Percentiles rank a stretch among this genome's conserved stretches.
Conservation (phyloP, 345 rosid genomes). For the Rhodamnia rubescens region DNA sequence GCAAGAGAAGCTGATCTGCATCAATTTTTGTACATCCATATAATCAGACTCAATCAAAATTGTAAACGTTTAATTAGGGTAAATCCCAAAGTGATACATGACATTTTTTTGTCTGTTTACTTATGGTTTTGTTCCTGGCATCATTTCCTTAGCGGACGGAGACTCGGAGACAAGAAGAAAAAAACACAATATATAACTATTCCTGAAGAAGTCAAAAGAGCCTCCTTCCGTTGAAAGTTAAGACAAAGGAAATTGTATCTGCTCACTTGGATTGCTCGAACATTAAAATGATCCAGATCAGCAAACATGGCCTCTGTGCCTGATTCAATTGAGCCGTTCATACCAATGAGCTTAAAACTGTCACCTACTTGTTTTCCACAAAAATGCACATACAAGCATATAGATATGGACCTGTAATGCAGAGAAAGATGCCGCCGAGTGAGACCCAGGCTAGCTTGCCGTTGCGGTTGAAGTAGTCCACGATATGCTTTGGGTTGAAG, state of each 20-base stretch:
- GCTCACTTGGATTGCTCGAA: conserved; percentile 53
- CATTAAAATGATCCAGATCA: conserved; percentile 74
- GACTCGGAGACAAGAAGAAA: background rate
- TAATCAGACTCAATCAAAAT: background rate
- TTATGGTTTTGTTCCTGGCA: background rate
- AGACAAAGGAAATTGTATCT: background rate
- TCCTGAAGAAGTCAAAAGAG: background rate
- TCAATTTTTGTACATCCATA: background rate
- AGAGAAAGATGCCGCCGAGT: conserved; percentile 61
- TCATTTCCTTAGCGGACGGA: background rate
- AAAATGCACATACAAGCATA: rapidly evolving
- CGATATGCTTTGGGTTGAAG: no score
- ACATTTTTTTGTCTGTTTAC: background rate
- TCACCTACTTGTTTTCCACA: background rate
- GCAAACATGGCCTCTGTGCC: conserved; percentile 91
- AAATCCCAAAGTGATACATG: background rate
- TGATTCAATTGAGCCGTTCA: background rate
- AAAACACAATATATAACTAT: no score
- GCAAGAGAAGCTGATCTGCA: conserved; percentile 65
- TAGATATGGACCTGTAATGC: conserved; percentile 43
- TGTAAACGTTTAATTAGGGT: background rate
- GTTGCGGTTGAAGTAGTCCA: conserved; percentile 42
- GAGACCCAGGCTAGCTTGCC: conserved; percentile 51
- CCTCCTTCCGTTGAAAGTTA: background rate
- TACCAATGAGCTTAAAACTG: background rate